Evolutionary conservation across 176 grass and related monocot genomes (phyloP).

Genomic region (Saccharum officinarum): DNA sequence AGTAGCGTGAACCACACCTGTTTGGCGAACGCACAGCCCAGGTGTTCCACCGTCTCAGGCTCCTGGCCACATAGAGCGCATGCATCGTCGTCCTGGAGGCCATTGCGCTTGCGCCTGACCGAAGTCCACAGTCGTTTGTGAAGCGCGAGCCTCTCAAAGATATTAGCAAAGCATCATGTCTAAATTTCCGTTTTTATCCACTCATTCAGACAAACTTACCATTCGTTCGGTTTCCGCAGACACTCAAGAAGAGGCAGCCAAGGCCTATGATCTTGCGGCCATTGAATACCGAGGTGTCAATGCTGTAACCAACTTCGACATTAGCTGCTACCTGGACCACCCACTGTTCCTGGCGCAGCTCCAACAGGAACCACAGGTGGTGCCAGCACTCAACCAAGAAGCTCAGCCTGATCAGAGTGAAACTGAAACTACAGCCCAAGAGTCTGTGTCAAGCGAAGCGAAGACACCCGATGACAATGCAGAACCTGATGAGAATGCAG

Average conservation of each 20-base stretch:
- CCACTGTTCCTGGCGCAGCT: constrained; percentile 34
- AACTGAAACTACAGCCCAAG: constrained; percentile 5
- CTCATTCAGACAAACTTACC: background rate
- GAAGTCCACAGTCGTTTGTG: too few species aligned
- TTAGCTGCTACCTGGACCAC: constrained; percentile 70
- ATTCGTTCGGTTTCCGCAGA: constrained; percentile 36
- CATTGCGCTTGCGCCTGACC: too few species aligned
- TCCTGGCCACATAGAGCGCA: too few species aligned
- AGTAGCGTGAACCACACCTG: too few species aligned
- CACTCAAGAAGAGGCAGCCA: constrained; percentile 92
- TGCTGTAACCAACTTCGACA: constrained; percentile 86
- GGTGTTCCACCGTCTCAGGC: too few species aligned
- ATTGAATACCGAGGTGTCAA: constrained; percentile 76
- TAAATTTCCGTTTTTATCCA: background rate
- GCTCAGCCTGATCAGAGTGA: constrained; percentile 32
- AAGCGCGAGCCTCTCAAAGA: background rate
- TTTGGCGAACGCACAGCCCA: too few species aligned
- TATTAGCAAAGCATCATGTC: background rate
- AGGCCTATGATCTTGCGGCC: constrained; percentile 97
- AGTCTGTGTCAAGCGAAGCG: background rate
- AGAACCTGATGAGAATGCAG: background rate
- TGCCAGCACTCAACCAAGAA: constrained; percentile 39
- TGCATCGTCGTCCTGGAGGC: too few species aligned
- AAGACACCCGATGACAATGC: background rate
- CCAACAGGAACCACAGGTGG: constrained; percentile 39